Evolutionary conservation across 1,139 yeast species (phyloP), one percentile per base, ranked within the genome.

Genomic region (Candida smagusa): DNA sequence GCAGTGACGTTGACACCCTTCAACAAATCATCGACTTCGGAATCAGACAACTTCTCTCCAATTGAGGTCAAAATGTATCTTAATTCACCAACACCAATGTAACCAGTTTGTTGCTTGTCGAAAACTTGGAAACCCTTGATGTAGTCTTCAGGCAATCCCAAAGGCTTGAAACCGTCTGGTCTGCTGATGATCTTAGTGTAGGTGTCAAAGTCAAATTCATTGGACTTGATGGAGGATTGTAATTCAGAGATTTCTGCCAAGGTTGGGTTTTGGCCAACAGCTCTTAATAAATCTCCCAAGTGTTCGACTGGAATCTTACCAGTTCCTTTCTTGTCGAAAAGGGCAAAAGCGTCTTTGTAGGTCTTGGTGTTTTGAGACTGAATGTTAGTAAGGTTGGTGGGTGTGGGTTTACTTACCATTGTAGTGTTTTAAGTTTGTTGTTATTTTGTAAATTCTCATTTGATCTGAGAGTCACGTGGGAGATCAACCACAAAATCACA

Each of bases 251-350:
- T 84, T 63, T 88, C 96, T 22, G 92, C 88, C 53, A 87, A 77
- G 8, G 98, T 90, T 46, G 99, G 99, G 70, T 94, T 94, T 69
- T 92, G 97, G 25, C 98, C 98, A 44, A 92, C 92, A 3, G 98
- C 97, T 62, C 99, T 78, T 45, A 94, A 77, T 53, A 94, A 77
- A 58, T 94, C 98, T 30, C 97, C 98, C 41, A 94, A 75, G 44
- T 87, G 84, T 50, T 84, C 88, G 44, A 79, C 76, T n/a, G 96
- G 82, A 44, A 94, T 92, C 61, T 82, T 78, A 12, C 98, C 98
- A 31, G 94, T 87, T 30, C 97, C 98, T 56, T 89, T 87, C 68
- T 90, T 90, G 70, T 94, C 98, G 61, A 92, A 94, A 39, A 94
- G 81, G 24, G 97, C 95, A 65, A 94, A 94, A 21, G 97, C 97